These are phyloP conservation scores for Primulina huaijiensis DNA, from an alignment of 257 asterid genomes.

Conservation along the genomic window DNA sequence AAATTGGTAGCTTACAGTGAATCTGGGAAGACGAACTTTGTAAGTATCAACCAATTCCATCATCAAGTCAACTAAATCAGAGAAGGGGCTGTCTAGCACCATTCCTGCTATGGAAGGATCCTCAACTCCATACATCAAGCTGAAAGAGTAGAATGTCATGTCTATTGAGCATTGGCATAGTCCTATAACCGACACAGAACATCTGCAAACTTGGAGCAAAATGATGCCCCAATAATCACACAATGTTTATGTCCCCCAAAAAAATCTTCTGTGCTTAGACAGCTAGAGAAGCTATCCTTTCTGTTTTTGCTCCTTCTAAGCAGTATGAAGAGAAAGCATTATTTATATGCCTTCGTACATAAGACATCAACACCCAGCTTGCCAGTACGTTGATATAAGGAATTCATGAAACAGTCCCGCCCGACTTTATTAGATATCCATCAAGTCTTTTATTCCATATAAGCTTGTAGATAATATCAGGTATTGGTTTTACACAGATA, in stretches of 20 bases:
- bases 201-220: conserved; percentile 10
- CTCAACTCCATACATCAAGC: conserved; percentile 93
- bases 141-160: conserved; percentile 41
- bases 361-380: background rate
- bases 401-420: background rate
- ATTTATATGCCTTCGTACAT: background rate
- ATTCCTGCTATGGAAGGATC: conserved; percentile 99
- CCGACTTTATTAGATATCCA: background rate
- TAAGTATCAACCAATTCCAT: conserved; percentile 92
- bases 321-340: conserved; percentile 6
- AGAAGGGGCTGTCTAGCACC: conserved; percentile 95
- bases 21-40: conserved; percentile 86
- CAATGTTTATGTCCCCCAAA: background rate
- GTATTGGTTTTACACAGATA: background rate
- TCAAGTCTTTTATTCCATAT: background rate
- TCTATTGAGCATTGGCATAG: conserved; percentile 9
- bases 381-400: background rate
- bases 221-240: background rate
- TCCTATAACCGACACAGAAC: background rate
- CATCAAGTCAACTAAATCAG: conserved; percentile 93
- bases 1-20: conserved; percentile 59
- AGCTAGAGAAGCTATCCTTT: conserved; percentile 12
- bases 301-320: background rate
- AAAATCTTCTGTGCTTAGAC: background rate
- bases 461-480: background rate